Base-by-base conservation (phyloP, 2,329 filamentous ascomycete species). In the Trichoderma pleuroti region DNA sequence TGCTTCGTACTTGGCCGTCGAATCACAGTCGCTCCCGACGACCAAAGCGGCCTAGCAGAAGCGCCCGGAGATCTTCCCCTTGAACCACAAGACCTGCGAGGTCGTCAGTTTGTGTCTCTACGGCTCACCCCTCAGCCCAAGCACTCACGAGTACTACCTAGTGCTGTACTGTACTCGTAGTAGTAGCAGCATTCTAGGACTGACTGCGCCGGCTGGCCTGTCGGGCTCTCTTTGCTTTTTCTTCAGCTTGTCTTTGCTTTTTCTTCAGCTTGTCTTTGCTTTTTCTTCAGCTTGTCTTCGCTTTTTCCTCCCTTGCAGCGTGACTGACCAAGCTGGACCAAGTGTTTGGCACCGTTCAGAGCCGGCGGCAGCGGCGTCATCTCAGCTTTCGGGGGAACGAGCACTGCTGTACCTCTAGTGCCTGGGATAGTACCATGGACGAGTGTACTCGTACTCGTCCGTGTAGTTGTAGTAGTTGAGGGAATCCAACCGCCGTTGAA, bases 21-120 rank as follows among this genome's bases (percentile, higher is more conserved):
- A 72, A 72, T 72, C 71, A 72, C 63, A 57, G 28, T 57, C 54
- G 61, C 49, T 70, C 54, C 68, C 71, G 60, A 63, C 71, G 64
- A 70, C 57, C n/a, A 62, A 72, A 70, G 60, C 71, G 71, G 71
- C 68, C 68, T 70, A 72, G 70, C 70, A 72, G 67, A 70, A 64
- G 66, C 70, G 70, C 70, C 70, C 70, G 70, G 70, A 72, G 70
- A 72, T 72, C 70, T 72, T 68, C 64, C 65, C 57, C 57, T 60
- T 61, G 64, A 60, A 52, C 66, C 64, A 68, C 66, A 68, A 68
- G 66, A 68, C 63, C 63, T 66, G 54, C 63, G 34, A 56, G 34
- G 34, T 26, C 28, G 49, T 42, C 49, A 57, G 63, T 24, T 54
- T 26, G 34, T 26, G 36, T 66, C 63, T 64, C 39, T 64, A 64